Evolutionary conservation across 2,329 filamentous ascomycete species (phyloP).

Genomic region (Beauveria australis): DNA sequence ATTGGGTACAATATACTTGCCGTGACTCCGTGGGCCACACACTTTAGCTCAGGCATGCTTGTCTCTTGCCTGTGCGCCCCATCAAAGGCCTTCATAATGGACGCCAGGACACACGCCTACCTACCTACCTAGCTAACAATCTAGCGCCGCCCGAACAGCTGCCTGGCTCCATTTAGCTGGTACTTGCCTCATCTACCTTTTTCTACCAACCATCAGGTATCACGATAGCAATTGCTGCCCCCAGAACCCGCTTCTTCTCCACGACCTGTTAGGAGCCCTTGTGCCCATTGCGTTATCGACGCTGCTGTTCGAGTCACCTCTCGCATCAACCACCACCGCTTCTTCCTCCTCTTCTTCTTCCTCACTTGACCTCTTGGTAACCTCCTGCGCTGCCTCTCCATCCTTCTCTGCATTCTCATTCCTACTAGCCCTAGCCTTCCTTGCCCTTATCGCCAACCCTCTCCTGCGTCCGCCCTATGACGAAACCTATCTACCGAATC

Average conservation of each 20-base stretch:
- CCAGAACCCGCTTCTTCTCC: slow-evolving; percentile 7
- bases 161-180: not conserved
- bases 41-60: not conserved
- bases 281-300: slow-evolving; percentile 12
- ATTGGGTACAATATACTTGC: slow-evolving; percentile 8
- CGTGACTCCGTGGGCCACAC: no score
- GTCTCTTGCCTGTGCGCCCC: not conserved
- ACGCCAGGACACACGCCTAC: not conserved
- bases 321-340: slow-evolving; percentile 6
- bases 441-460: not conserved
- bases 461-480: slow-evolving; percentile 7
- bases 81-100: not conserved
- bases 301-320: slow-evolving; percentile 9
- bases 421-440: not conserved
- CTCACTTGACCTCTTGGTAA: not conserved
- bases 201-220: not conserved
- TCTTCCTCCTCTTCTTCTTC: not conserved
- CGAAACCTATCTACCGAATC: slow-evolving; percentile 4
- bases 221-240: not conserved
- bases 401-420: not conserved
- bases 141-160: not conserved
- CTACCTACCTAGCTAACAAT: not conserved
- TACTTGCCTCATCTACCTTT: not conserved
- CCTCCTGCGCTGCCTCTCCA: not conserved
- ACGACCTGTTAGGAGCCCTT: slow-evolving; percentile 1